Evolutionary conservation across 257 asterid genomes (phyloP), one percentile per base, ranked within the genome.

Genomic region (Handroanthus guayacan): DNA sequence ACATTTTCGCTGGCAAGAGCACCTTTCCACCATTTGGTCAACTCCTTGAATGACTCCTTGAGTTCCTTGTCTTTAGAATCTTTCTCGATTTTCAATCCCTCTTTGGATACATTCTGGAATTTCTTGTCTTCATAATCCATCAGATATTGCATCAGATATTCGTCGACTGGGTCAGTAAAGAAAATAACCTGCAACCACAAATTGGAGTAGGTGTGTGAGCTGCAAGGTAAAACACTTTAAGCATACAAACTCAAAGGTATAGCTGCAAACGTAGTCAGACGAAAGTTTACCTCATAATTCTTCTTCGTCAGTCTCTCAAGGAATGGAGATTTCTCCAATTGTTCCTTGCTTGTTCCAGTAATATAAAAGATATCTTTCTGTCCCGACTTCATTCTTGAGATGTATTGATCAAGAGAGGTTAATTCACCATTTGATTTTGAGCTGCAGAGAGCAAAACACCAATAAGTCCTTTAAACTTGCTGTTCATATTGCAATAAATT

Each of bases 301-400:
- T 92, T 95, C 97, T 95, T 95, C 54, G 68, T 80, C 11, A 95
- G 89, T 79, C 95, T 89, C 82, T 95, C 99, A 2, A 95, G 98
- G 97, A 95, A 95, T 9, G 98, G 99, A 62, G 99, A 95, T 80
- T 95, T 92, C 84, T 92, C 97, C 82, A 95, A 75, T 82, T 95
- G 98, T 74, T 95, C 99, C 86, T 93, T 95, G 92, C 88, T 92
- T 43, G 97, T 68, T 75, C 99, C 98, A 41, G 99, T 92, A 45
- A 95, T 91, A 44, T 95, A 95, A 82, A 92, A 95, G 88, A 95
- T 92, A 72, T 95, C 99, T 77, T 95, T 95, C 90, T 95, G 99
- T 58, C 96, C 94, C 5, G 96, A 65, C 71, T 89, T 95, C 98
- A 95, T 95, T 75, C 99, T 88, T 25, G 97, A 90, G 84, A 95